Evolutionary conservation across 495 filamentous ascomycete species (phyloP).

Genomic region (Lasiosphaeriaceae sp.): DNA sequence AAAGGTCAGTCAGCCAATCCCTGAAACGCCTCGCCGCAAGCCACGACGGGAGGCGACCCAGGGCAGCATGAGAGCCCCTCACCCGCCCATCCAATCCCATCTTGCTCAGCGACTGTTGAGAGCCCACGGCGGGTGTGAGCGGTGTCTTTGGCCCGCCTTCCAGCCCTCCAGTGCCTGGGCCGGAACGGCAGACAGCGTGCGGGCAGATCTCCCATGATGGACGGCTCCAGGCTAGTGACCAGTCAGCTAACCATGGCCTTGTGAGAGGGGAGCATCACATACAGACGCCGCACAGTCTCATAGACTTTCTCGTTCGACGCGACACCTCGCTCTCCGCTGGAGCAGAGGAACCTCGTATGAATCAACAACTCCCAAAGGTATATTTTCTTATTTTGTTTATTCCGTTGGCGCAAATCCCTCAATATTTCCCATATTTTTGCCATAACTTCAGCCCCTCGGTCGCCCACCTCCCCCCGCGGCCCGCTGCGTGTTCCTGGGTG

Average conservation of each 20-base stretch:
- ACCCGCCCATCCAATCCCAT: conserved; percentile 5
- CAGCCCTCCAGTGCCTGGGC: neutral
- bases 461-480: neutral
- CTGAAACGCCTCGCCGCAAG: conserved; percentile 20
- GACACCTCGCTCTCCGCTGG: conserved; percentile 36
- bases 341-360: conserved; percentile 44
- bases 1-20: conserved; percentile 33
- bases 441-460: neutral
- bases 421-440: conserved; percentile 5
- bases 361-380: conserved; percentile 50
- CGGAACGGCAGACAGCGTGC: neutral
- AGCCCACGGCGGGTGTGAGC: neutral
- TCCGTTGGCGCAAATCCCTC: neutral
- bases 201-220: neutral
- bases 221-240: neutral
- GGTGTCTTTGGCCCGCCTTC: conserved; percentile 1
- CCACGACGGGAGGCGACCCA: conserved; percentile 11
- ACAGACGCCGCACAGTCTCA: conserved; percentile 22
- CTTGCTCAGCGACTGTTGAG: conserved; percentile 1
- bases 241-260: conserved; percentile 13
- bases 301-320: conserved; percentile 16
- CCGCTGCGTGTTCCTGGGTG: neutral
- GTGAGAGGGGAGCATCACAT: conserved; percentile 6
- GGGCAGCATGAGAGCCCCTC: conserved; percentile 1
- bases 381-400: conserved; percentile 6